These are phyloP conservation scores for Podaxis sp. DNA, from an alignment of 768 basidiomycete species.

Conservation along the genomic window DNA sequence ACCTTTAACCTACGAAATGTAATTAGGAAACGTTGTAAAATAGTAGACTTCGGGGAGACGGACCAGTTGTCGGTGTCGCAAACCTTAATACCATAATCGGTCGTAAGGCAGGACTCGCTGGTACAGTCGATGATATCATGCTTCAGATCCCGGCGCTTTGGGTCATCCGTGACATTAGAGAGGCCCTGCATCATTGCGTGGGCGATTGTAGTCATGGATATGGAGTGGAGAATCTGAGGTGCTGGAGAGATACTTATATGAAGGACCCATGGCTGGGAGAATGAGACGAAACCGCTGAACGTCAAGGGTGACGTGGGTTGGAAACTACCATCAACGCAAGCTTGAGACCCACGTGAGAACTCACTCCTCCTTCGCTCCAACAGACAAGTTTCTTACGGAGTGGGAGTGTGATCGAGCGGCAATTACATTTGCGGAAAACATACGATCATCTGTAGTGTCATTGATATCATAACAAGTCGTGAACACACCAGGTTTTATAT, in stretches of 20 bases:
- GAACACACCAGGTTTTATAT: too few relatives aligned
- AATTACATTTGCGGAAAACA: background rate
- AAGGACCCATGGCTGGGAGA: too few relatives aligned
- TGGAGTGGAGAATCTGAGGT: conserved; percentile 17
- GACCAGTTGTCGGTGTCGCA: conserved; percentile 69
- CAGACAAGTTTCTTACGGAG: too few relatives aligned
- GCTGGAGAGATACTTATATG: background rate
- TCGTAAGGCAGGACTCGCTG: conserved; percentile 43
- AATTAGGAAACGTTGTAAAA: background rate
- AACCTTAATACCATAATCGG: conserved; percentile 60
- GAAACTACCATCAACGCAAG: background rate
- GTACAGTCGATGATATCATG: conserved; percentile 32
- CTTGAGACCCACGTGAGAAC: background rate
- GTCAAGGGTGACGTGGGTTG: conserved; percentile 23
- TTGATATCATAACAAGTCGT: too few relatives aligned
- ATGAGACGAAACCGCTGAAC: background rate
- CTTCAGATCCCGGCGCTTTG: conserved; percentile 35
- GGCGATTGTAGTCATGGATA: conserved; percentile 23
- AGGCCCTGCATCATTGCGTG: conserved; percentile 28
- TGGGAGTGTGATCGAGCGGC: background rate
- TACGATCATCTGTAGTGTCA: background rate
- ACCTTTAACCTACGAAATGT: conserved; percentile 51
- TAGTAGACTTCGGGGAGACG: conserved; percentile 15
- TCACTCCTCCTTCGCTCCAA: background rate
- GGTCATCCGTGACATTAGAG: conserved; percentile 25